Percentiles rank a stretch among this genome's conserved stretches.
These are phyloP conservation scores for Yamadazyma diddensiae DNA, from an alignment of 1,139 yeast species.

Conservation along the genomic window DNA sequence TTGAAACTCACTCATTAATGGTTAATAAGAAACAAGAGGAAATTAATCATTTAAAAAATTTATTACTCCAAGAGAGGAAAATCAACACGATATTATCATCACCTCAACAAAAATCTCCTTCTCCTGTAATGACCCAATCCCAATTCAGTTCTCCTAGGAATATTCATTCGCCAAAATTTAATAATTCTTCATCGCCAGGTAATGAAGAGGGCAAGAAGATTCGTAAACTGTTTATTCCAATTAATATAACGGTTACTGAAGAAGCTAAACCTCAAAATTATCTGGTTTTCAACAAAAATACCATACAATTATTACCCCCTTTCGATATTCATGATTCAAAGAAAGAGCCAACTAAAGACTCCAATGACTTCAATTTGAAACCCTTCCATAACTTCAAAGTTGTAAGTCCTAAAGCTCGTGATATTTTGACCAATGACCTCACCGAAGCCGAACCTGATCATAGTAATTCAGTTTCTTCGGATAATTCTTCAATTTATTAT, in stretches of 20 bases:
- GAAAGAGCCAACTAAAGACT: neutral
- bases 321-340: slow-evolving; percentile 13
- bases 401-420: slow-evolving; percentile 7
- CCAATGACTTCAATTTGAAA: slow-evolving; percentile 8
- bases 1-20: slow-evolving; percentile 24
- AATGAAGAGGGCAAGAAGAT: slow-evolving; percentile 4
- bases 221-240: slow-evolving; percentile 20
- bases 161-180: slow-evolving; percentile 1
- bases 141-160: slow-evolving; percentile 2
- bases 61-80: slow-evolving; percentile 24
- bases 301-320: slow-evolving; percentile 16
- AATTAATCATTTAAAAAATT: slow-evolving; percentile 23
- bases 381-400: slow-evolving; percentile 14
- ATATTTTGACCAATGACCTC: slow-evolving; percentile 2
- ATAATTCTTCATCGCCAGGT: neutral
- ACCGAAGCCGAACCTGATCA: neutral
- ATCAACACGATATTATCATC: slow-evolving; percentile 16
- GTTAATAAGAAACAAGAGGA: slow-evolving; percentile 28
- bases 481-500: slow-evolving; percentile 13
- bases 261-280: slow-evolving; percentile 16
- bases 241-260: slow-evolving; percentile 17
- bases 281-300: slow-evolving; percentile 7
- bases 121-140: slow-evolving; percentile 3
- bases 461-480: slow-evolving; percentile 8
- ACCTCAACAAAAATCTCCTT: slow-evolving; percentile 10